Conservation (phyloP, 768 basidiomycete genomes). For the Heimioporus sp. region DNA sequence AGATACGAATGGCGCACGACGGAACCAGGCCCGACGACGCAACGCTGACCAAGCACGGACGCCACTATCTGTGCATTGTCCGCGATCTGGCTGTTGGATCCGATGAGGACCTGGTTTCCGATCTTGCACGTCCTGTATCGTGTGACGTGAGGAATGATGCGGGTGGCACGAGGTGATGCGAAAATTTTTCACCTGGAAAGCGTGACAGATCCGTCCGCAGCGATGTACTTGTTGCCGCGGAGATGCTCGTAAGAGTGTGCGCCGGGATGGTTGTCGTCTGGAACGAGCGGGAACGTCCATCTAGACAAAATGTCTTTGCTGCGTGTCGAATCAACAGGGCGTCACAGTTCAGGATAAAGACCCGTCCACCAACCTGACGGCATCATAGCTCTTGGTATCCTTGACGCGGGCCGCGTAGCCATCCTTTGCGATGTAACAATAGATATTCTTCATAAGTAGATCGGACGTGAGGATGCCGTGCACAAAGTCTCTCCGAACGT, state of each 20-base stretch:
- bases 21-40: conserved; percentile 68
- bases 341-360: neutral
- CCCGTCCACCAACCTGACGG: conserved; percentile 59
- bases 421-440: conserved; percentile 84
- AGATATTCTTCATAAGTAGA: conserved; percentile 90
- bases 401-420: conserved; percentile 92
- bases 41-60: conserved; percentile 79
- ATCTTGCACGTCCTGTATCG: conserved; percentile 72
- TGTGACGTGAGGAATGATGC: neutral
- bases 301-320: conserved; percentile 92
- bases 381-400: conserved; percentile 90
- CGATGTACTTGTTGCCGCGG: conserved; percentile 86
- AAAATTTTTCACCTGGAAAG: conserved; percentile 81
- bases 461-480: conserved; percentile 94
- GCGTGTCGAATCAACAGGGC: conserved; percentile 3
- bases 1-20: conserved; percentile 77
- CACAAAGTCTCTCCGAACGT: conserved; percentile 90
- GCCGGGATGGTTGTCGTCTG: conserved; percentile 88
- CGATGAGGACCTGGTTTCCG: conserved; percentile 81
- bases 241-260: conserved; percentile 82
- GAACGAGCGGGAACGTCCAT: conserved; percentile 95
- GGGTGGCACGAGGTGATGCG: neutral
- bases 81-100: conserved; percentile 65
- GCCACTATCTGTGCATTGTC: conserved; percentile 64
- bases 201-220: conserved; percentile 70